Evolutionary conservation across 768 basidiomycete genomes (phyloP), one percentile per base, ranked within the genome.

Genomic region (Cytidiella melzeri): DNA sequence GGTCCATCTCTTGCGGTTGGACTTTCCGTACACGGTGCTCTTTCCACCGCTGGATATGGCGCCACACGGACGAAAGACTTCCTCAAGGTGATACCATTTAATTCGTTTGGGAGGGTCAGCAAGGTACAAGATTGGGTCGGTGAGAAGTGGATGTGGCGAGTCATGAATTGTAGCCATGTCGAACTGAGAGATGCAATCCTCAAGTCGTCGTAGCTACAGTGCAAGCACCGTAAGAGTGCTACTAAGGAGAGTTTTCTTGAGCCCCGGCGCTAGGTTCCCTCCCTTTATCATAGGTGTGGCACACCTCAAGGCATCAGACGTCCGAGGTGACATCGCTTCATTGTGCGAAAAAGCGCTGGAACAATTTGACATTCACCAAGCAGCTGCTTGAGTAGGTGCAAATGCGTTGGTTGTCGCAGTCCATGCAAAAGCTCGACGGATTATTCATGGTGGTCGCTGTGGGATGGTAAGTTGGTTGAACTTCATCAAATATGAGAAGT

Each of bases 71-170:
- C 37, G 13, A 42, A 50, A 39, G 5, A 28, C 27, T 39, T n/a
- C 24, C 9, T 5, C 12, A 4, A 50, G 25, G 15, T 50, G 49
- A 6, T 15, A 18, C 49, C 49, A 50, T 18, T 37, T 45, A 9
- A 50, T n/a, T 10, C 18, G 13, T 10, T 15, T 18, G 2, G 49
- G 42, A 4, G 43, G 41, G 38, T 44, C 49, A 1, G 43, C 49
- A 4, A 50, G 41, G 37, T 50, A 50, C 3, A 50, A 23, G 3
- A 23, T 25, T 1, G 42, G 30, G 4, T 38, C 18, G 4, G 20
- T 50, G 23, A 50, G 24, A 3, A 44, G 36, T 21, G 49, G 49
- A 28, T 50, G 49, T 34, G 49, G 49, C 18, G 49, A 34, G 7
- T 15, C 30, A 34, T 7, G 30, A 34, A 34, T 7, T 34, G 30